Base-by-base conservation (phyloP, 148 eudicot species). In the Camellia sinensis region DNA sequence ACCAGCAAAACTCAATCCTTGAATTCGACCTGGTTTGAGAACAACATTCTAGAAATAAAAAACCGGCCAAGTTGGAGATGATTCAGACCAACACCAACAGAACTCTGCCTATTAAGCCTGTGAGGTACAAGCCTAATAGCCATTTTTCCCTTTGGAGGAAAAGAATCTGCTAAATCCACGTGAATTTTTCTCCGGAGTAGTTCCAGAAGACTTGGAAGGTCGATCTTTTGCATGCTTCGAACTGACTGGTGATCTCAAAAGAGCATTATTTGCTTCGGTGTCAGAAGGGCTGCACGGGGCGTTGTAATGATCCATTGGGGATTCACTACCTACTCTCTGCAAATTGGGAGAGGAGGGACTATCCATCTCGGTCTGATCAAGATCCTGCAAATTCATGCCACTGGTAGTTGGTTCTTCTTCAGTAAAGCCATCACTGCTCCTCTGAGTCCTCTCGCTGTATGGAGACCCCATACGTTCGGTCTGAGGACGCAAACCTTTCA, bases 151-250 rank as follows among this genome's bases (percentile, higher is more conserved):
- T 87, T 93, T 93, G 3, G 97, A 80, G 59, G 98, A 92, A 82
- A 93, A 96, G 89, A 93, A 96, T 83, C 98, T 82, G 86, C 86
- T 92, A 76, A 96, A 88, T 3, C 97, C 92, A 54, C 97, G 97
- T 10, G 91, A 67, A 57, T 92, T 90, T 84, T 92, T 96, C 85
- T 93, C 99, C 0, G 93, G 97, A 18, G 99, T 93, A 6, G 91
- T 90, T 8, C 90, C 84, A 56, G 90, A 86, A 72, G 98, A 89
- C 6, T 89, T 92, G 40, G 98, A 88, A 17, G 90, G 85, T 29
- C 90, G 88, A 83, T 92, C 98, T 71, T 80, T 91, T n/a, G 90
- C 67, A 69, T 79, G 57, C 64, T 83, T 90, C 4, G 87, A 81
- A 79, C 82, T 79, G 67, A 82, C 74, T 37, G 99, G 92, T 21